Conservation (phyloP, 345 rosid species). For the Citropsis articulata region DNA sequence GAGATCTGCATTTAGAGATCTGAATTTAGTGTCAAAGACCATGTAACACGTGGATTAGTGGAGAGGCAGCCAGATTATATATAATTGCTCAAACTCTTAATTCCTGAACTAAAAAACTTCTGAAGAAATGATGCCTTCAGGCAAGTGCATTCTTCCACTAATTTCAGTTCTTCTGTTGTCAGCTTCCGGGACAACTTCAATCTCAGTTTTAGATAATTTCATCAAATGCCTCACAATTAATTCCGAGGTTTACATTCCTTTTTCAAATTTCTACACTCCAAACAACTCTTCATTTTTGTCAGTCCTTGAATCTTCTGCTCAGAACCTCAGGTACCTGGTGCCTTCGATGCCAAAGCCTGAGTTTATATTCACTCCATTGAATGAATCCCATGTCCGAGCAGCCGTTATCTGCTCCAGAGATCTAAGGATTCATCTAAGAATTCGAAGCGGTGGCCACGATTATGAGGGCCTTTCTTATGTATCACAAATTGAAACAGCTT, state of each 20-base stretch:
- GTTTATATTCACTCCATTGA: conserved; percentile 21
- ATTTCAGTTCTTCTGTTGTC: too few species aligned
- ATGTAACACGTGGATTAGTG: too few species aligned
- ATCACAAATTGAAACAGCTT: conserved; percentile 24
- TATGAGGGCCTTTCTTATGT: conserved; percentile 31
- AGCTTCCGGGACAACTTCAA: too few species aligned
- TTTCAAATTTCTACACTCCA: background rate
- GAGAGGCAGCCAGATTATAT: too few species aligned
- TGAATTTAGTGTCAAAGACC: too few species aligned
- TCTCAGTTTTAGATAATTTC: too few species aligned
- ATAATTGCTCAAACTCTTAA: too few species aligned
- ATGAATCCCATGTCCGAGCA: conserved; percentile 25
- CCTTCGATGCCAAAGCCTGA: conserved; percentile 21
- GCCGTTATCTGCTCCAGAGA: conserved; percentile 21
- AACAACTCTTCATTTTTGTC: background rate
- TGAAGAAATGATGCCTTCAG: too few species aligned
- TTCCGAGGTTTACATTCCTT: background rate
- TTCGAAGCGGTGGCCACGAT: conserved; percentile 39
- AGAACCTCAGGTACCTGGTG: conserved; percentile 14
- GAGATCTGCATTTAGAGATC: rapidly evolving
- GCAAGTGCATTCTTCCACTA: too few species aligned
- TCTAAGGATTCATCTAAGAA: conserved; percentile 17
- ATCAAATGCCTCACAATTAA: too few species aligned
- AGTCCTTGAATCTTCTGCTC: conserved; percentile 1
- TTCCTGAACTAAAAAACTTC: too few species aligned